These are phyloP conservation scores for Pseudogymnoascus sp. DNA, from an alignment of 2,329 filamentous ascomycete species.

Conservation along the genomic window DNA sequence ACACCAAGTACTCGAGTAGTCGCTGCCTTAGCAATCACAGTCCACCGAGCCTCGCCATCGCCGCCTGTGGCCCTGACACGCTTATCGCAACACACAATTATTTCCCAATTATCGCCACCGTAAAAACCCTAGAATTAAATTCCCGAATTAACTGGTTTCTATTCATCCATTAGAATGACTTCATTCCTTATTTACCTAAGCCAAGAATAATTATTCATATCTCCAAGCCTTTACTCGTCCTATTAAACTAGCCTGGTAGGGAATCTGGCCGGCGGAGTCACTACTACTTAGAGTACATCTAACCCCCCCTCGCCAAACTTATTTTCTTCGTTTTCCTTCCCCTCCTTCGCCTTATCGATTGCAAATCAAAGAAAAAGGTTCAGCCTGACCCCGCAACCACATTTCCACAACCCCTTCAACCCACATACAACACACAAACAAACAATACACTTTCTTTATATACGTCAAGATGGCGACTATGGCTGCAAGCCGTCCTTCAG, in stretches of 20 bases:
- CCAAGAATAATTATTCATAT: not conserved
- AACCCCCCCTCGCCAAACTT: conserved; percentile 4
- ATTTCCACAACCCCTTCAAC: not conserved
- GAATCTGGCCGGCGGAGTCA: not conserved
- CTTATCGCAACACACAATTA: conserved; percentile 2
- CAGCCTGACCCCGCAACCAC: conserved; percentile 5
- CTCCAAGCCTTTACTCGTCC: not conserved
- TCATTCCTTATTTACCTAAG: not conserved
- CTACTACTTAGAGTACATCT: not conserved
- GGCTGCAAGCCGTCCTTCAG: conserved; percentile 30
- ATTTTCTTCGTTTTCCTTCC: conserved; percentile 6
- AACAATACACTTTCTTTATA: not conserved
- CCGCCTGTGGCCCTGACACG: not conserved
- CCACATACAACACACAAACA: not conserved
- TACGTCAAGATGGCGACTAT: conserved; percentile 41
- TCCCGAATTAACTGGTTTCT: not conserved
- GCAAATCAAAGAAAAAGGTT: conserved; percentile 4
- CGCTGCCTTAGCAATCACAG: not conserved
- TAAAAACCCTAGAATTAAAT: conserved; percentile 7
- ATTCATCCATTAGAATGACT: not conserved
- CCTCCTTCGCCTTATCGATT: conserved; percentile 9
- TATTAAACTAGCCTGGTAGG: not conserved
- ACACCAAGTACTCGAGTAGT: not conserved
- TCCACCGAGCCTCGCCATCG: not conserved
- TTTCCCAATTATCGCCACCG: not conserved